Conservation (phyloP, 2,329 filamentous ascomycete genomes). For the Venturia oleaginea region DNA sequence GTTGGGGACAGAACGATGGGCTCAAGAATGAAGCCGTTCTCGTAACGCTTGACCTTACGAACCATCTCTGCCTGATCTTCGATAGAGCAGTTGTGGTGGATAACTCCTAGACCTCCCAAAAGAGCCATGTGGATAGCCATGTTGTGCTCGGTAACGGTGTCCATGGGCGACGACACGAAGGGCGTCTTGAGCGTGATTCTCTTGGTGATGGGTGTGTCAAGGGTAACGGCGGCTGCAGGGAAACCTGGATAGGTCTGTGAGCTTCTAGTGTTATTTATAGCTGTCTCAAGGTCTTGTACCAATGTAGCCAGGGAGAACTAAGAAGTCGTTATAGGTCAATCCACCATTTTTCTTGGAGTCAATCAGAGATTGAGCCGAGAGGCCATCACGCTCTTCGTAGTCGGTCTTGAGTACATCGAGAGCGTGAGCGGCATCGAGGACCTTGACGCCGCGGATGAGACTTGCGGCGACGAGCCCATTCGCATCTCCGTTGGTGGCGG, state of each 20-base stretch:
- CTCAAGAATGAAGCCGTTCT: constrained; percentile 98
- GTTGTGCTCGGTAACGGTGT: constrained; percentile 97
- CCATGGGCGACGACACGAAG: constrained; percentile 97
- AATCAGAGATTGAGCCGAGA: constrained; percentile 76
- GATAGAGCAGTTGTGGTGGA: constrained; percentile 99
- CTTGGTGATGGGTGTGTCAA: constrained; percentile 92
- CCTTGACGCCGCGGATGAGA: constrained; percentile 32
- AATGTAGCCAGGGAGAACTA: constrained; percentile 93
- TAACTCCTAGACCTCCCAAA: constrained; percentile 82
- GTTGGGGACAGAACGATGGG: constrained; percentile 82
- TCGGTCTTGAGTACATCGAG: constrained; percentile 68
- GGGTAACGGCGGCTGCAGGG: constrained; percentile 74
- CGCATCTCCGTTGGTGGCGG: constrained; percentile 57
- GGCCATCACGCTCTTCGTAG: constrained; percentile 74
- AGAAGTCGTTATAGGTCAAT: constrained; percentile 98
- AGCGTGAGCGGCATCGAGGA: constrained; percentile 66
- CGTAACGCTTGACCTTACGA: constrained; percentile 96
- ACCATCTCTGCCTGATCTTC: constrained; percentile 98
- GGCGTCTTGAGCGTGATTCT: constrained; percentile 93
- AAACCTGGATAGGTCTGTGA: constrained; percentile 49
- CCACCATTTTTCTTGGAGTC: constrained; percentile 88
- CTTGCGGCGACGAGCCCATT: constrained; percentile 17
- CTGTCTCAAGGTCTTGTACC: constrained; percentile 38
- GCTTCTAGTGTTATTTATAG: constrained; percentile 14
- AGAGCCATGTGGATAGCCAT: constrained; percentile 98